A percentile compares a stretch with the other conserved stretches of the same genome.
Conservation (phyloP, 208 protist genomes). For the Wallacemonas rigidus region DNA sequence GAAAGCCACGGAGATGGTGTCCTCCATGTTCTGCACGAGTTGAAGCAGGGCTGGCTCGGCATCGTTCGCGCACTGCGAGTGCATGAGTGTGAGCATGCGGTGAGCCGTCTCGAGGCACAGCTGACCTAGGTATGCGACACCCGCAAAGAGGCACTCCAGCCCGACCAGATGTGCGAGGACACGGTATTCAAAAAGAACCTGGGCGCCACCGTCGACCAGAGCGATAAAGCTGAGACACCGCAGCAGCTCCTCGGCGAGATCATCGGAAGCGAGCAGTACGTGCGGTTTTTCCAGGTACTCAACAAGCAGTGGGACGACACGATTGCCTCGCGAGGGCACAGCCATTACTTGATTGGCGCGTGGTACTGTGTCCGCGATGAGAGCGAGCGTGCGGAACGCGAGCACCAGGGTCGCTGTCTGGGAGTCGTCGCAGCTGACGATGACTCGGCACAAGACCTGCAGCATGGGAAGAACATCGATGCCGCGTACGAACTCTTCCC, state of each 20-base stretch:
- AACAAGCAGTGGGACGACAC: conserved; percentile 28
- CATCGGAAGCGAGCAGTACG: conserved; percentile 35
- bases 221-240: conserved; percentile 61
- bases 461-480: conserved; percentile 34
- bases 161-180: conserved; percentile 28
- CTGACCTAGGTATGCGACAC: conserved; percentile 42
- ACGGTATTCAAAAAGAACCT: conserved; percentile 27
- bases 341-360: conserved; percentile 42
- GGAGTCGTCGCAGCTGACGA: conserved; percentile 24
- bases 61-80: conserved; percentile 20
- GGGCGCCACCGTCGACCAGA: conserved; percentile 26
- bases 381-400: conserved; percentile 47
- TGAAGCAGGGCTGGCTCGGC: conserved; percentile 26
- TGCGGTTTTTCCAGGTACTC: conserved; percentile 33
- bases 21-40: conserved; percentile 26
- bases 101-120: conserved; percentile 51
- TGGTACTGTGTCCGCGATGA: conserved; percentile 65
- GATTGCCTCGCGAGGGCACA: conserved; percentile 17
- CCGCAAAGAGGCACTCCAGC: conserved; percentile 45
- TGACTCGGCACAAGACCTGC: conserved; percentile 27
- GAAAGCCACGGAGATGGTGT: conserved; percentile 13
- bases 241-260: conserved; percentile 67
- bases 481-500: conserved; percentile 39
- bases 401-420: conserved; percentile 25
- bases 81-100: conserved; percentile 34